These are phyloP conservation scores for Lactarius psammicola DNA, from an alignment of 768 basidiomycete genomes.

Conservation along the genomic window DNA sequence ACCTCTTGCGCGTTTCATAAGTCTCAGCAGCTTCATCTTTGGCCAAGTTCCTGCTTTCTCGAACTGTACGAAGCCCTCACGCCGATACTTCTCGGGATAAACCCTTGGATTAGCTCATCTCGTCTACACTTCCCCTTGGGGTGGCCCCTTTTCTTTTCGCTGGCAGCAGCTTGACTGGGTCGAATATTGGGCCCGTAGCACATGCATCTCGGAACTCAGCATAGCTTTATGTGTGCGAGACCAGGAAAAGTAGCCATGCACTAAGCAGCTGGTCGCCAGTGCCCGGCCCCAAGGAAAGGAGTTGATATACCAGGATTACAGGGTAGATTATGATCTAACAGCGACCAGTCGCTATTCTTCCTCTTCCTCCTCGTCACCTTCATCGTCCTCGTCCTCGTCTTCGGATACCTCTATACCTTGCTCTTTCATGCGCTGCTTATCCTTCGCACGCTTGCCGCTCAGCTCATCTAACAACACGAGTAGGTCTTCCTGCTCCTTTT, in stretches of 20 bases:
- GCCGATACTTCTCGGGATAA: too few species aligned
- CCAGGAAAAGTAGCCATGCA: neutral
- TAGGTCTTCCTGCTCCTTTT: constrained; percentile 96
- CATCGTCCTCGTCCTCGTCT: constrained; percentile 80
- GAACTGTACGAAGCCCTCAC: too few species aligned
- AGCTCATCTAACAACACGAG: constrained; percentile 92
- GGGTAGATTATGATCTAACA: constrained; percentile 4
- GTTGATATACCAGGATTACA: neutral
- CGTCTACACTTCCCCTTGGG: too few species aligned
- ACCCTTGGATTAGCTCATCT: too few species aligned
- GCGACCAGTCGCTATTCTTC: constrained; percentile 5
- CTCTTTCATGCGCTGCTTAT: constrained; percentile 74
- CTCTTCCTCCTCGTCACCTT: constrained; percentile 41
- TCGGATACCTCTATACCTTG: constrained; percentile 88
- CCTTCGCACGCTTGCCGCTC: constrained; percentile 76
- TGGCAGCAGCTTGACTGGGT: too few species aligned
- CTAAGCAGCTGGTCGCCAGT: neutral
- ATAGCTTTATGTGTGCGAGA: neutral
- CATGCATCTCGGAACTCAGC: neutral
- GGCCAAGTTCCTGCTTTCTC: too few species aligned
- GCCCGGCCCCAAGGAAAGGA: too few species aligned
- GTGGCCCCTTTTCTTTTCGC: too few species aligned
- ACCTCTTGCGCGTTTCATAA: too few species aligned
- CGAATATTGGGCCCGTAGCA: neutral
- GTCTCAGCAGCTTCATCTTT: too few species aligned